A percentile compares a stretch with the other conserved stretches of the same genome.
phyloP scores from a whole-genome alignment of 192 early-diverging fungal genomes.

The Lobosporangium transversale region DNA sequence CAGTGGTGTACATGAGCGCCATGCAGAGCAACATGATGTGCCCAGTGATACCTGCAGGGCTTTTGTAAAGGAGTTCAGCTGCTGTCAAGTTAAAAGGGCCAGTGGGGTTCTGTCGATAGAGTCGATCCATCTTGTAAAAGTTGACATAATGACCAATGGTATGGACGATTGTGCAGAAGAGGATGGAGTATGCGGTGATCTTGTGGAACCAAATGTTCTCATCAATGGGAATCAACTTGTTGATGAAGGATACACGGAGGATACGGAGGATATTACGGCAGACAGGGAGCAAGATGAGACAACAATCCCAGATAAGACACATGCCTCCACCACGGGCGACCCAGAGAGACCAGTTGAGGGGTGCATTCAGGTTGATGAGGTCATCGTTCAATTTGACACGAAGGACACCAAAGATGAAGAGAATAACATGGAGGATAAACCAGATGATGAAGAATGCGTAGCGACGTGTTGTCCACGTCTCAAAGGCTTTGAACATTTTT shows the following conservation, averaged over 20 bases:
- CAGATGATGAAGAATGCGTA: slow-evolving; percentile 47
- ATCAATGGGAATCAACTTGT: slow-evolving; percentile 75
- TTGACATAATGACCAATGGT: slow-evolving; percentile 66
- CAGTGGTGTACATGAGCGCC: slow-evolving; percentile 71
- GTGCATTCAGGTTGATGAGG: slow-evolving; percentile 58
- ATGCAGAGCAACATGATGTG: slow-evolving; percentile 72
- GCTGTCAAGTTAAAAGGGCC: slow-evolving; percentile 20
- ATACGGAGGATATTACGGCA: slow-evolving; percentile 72
- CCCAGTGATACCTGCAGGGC: slow-evolving; percentile 70
- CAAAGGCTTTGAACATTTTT: slow-evolving; percentile 36
- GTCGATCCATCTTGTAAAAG: slow-evolving; percentile 54
- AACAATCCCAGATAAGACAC: slow-evolving; percentile 63
- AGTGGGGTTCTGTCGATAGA: background rate
- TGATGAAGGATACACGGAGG: slow-evolving; percentile 64
- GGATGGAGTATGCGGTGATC: slow-evolving; percentile 70
- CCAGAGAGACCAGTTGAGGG: slow-evolving; percentile 57
- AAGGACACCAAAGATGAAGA: slow-evolving; percentile 63
- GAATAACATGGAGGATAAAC: slow-evolving; percentile 54
- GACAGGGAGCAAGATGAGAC: slow-evolving; percentile 65
- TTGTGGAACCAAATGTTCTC: slow-evolving; percentile 83
- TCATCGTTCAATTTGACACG: slow-evolving; percentile 59
- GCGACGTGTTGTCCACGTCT: slow-evolving; percentile 46
- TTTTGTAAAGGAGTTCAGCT: slow-evolving; percentile 39
- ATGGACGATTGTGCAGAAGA: slow-evolving; percentile 71
- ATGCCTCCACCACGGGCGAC: slow-evolving; percentile 70